A percentile compares a stretch with the other conserved stretches of the same genome.
phyloP scores from a whole-genome alignment of 2,329 filamentous ascomycete species.

The Fonsecaea multimorphosa region DNA sequence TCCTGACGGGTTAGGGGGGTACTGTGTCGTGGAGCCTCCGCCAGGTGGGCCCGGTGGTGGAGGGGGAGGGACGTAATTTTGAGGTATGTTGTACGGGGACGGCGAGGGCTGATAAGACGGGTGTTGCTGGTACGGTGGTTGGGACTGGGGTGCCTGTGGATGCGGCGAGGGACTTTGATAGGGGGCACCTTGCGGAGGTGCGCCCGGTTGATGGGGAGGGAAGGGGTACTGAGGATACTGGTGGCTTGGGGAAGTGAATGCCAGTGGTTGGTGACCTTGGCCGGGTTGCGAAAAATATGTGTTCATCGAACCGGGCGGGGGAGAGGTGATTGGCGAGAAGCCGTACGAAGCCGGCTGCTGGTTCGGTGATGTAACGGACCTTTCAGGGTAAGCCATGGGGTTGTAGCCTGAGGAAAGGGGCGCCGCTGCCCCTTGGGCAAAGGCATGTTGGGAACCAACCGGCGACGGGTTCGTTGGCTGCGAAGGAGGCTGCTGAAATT shows the following conservation, averaged over 20 bases:
- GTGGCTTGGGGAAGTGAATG: constrained; percentile 35
- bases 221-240: constrained; percentile 34
- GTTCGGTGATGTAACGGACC: constrained; percentile 30
- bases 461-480: constrained; percentile 33
- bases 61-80: constrained; percentile 70
- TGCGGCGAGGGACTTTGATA: constrained; percentile 32
- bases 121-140: constrained; percentile 47
- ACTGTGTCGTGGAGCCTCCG: constrained; percentile 59
- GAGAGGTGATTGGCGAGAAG: constrained; percentile 34
- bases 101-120: constrained; percentile 49
- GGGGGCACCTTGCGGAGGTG: constrained; percentile 44
- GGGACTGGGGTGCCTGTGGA: constrained; percentile 40
- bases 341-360: constrained; percentile 27
- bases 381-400: constrained; percentile 56
- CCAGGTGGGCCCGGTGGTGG: constrained; percentile 68
- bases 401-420: constrained; percentile 55
- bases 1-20: constrained; percentile 47
- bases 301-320: constrained; percentile 24
- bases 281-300: constrained; percentile 24
- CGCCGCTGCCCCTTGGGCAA: constrained; percentile 48
- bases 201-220: constrained; percentile 44
- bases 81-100: constrained; percentile 58
- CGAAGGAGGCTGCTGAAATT: constrained; percentile 23
- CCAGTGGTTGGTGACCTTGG: constrained; percentile 27
- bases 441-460: constrained; percentile 34